Evolutionary conservation across 495 filamentous ascomycete genomes (phyloP), one percentile per base, ranked within the genome.

Genomic region (Neurospora tetraspora): DNA sequence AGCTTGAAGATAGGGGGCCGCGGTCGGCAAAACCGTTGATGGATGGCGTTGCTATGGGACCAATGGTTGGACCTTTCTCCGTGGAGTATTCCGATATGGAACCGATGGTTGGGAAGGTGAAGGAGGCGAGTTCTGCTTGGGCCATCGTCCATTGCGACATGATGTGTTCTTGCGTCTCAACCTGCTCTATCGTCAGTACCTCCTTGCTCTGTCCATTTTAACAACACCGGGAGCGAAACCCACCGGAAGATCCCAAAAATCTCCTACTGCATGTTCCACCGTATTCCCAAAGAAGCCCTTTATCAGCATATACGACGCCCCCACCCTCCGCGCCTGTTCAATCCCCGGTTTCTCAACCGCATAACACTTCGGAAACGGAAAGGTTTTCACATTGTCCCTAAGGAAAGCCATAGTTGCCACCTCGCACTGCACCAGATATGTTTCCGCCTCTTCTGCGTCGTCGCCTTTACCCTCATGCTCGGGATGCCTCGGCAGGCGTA

Each of bases 241-340:
- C 71, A 81, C 79, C 12, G 77, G 74, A 68, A 80, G 71, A 42
- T 76, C 69, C 53, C 68, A 78, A 18, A 81, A 42, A 69, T 74
- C 69, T 16, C 43, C 65, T 18, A 75, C 70, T 16, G 76, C 70
- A 45, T 80, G 74, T 68, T 76, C 73, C 23, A 80, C 31, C 10
- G 75, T 75, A 69, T 77, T 79, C 8, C 79, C 78, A 68, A 79
- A 76, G 72, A 78, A 81, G 3, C 78, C 79, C 74, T 79, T 77
- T 4, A 81, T 70, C 20, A 81, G 77, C 78, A 81, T 81, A 71
- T 80, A 81, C 12, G 68, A 14, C 10, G 77, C 78, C 27, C 79
- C 79, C 4, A 69, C 77, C 7, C 75, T 39, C 27, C 47, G 36
- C 37, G 79, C 78, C 10, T 36, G 27, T 69, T 68, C 23, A 7